These are phyloP conservation scores for Metarhizium album DNA, from an alignment of 2,329 filamentous ascomycete species.

Conservation along the genomic window DNA sequence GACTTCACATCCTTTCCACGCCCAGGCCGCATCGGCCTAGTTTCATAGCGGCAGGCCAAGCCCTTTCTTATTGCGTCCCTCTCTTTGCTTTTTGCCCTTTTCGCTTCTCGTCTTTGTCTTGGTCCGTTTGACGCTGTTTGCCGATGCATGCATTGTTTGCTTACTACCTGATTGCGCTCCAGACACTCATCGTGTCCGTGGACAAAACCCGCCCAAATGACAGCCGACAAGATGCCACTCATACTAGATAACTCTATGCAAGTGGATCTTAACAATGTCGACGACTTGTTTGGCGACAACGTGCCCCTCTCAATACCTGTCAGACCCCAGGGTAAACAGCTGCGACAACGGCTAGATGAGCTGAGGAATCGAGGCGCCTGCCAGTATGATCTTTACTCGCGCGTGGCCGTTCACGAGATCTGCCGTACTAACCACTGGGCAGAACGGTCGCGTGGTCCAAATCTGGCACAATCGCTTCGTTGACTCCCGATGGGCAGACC, in stretches of 20 bases:
- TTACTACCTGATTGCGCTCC: background rate
- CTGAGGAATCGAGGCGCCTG: conserved; percentile 65
- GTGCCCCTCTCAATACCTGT: conserved; percentile 47
- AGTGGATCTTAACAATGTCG: conserved; percentile 48
- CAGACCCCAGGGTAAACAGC: conserved; percentile 39
- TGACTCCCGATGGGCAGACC: conserved; percentile 58
- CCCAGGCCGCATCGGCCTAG: background rate
- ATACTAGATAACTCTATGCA: conserved; percentile 33
- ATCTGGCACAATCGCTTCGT: conserved; percentile 72
- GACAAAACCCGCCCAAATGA: conserved; percentile 16
- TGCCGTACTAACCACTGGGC: conserved; percentile 4
- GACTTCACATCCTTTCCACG: background rate
- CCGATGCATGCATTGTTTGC: background rate
- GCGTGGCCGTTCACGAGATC: background rate
- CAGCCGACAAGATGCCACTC: conserved; percentile 32
- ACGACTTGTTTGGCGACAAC: conserved; percentile 68
- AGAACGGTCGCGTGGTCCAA: conserved; percentile 84
- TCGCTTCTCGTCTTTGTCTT: background rate
- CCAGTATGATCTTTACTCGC: conserved; percentile 50
- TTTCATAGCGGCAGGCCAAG: background rate
- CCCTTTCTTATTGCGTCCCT: background rate
- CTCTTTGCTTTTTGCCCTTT: background rate
- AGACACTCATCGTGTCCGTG: background rate
- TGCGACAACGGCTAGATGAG: conserved; percentile 66
- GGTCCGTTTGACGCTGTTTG: background rate